Base-by-base conservation (phyloP, 2,329 filamentous ascomycete genomes). In the Penicillium sclerotiorum region DNA sequence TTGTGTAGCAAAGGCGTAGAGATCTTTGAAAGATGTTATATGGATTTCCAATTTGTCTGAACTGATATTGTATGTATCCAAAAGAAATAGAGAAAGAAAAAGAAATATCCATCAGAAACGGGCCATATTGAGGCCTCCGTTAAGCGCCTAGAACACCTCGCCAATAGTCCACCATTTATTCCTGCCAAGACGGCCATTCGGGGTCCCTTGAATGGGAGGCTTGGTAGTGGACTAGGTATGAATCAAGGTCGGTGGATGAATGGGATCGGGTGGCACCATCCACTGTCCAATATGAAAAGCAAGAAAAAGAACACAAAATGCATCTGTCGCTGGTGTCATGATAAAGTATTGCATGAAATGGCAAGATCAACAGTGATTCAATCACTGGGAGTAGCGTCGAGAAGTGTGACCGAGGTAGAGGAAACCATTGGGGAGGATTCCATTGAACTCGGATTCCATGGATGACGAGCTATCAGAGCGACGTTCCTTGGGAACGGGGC, bases 401-500 rank as follows among this genome's bases (percentile, higher is more conserved):
- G 49, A 20, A 44, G 49, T 44, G 52, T 65, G 55, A 46, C 65
- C 65, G 18, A 68, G 58, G 53, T 55, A 65, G 38, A 66, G 62
- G 51, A 64, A 67, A 21, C 61, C 64, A 27, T 40, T 55, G 2
- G 63, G 61, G 8, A 62, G 50, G 25, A 50, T 35, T 28, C 52
- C 57, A 44, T 49, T 38, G 25, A 59, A 38, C 18, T 17, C 40
- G 8, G 56, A 58, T 22, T 40, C 56, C 12, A 44, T 40, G 1
- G 57, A 59, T 13, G 62, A 57, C 20, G 63, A 59, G 55, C 65
- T 67, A 56, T 57, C 57, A 32, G 65, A 63, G 37, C 64, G 64
- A 50, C 51, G 57, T 35, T 56, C 38, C 23, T 50, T 30, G 28
- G 28, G 45, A 36, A 32, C 48, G 42, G 51, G 52, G 40, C 33